Conservation (phyloP, 257 asterid genomes). For the Solanum raphanifolium region DNA sequence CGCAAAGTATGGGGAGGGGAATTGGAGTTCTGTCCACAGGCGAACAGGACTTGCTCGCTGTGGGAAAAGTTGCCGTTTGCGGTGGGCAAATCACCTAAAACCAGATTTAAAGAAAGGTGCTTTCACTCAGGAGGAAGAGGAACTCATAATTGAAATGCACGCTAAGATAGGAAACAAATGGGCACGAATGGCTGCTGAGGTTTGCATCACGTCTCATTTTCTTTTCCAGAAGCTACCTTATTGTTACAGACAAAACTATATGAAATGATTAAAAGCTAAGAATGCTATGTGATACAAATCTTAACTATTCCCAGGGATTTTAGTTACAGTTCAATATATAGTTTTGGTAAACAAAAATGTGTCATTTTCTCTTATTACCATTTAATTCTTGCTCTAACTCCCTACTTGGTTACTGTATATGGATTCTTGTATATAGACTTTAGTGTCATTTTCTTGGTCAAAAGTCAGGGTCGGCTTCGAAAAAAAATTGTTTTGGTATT, state of each 20-base stretch:
- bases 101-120: constrained; percentile 71
- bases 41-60: constrained; percentile 77
- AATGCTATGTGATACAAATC: background rate
- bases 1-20: constrained; percentile 63
- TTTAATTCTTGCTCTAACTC: background rate
- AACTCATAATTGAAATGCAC: constrained; percentile 53
- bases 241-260: background rate
- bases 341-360: background rate
- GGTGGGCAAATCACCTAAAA: constrained; percentile 84
- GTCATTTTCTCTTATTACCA: background rate
- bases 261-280: background rate
- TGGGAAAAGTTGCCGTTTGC: constrained; percentile 84
- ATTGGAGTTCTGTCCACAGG: constrained; percentile 79
- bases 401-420: background rate
- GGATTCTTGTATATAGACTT: background rate
- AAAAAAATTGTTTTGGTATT: background rate
- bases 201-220: constrained; percentile 8
- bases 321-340: background rate
- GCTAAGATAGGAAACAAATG: constrained; percentile 80
- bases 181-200: constrained; percentile 93
- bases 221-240: background rate
- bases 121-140: constrained; percentile 65
- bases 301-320: background rate
- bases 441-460: background rate
- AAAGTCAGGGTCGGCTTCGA: background rate